Evolutionary conservation across 2,329 filamentous ascomycete genomes (phyloP), one percentile per base, ranked within the genome.

Genomic region (Volutella citrinella): DNA sequence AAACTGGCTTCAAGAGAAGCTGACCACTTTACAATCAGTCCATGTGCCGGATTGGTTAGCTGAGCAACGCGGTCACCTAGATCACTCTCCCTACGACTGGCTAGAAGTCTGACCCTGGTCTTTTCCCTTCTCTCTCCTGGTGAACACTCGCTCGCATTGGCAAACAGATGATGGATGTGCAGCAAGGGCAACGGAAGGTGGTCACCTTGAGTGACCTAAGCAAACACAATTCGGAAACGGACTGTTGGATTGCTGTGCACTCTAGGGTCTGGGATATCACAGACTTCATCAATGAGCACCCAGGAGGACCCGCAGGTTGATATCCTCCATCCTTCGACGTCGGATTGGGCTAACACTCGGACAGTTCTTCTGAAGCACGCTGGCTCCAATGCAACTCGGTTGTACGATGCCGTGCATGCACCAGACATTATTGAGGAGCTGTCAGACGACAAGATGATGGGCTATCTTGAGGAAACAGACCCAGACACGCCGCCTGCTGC

Each of bases 201-300:
- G 38, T 53, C 33, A 48, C 49, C 2, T 24, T 57, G 7, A 42
- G 37, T 12, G 65, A 74, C 30, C 55, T 80, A 22, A 64, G 59
- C 10, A 57, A 57, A 33, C 76, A 80, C 49, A 72, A 66, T 34
- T 64, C 10, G 48, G 63, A 20, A 49, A 66, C 32, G 59, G 53
- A 80, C 45, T 72, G 75, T 49, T 87, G 83, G 83, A 74, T 86
- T 38, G 80, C 84, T 13, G 72, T 87, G 15, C 74, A 85, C 55
- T 73, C 74, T 27, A 72, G 75, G 48, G 79, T 86, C 18, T 87
- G 82, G 70, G 80, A 87, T 54, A 63, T 87, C 29, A 82, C 80
- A 4, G 71, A 78, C 3, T 87, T 87, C 48, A 66, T 82, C 12
- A 46, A 55, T 17, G 48, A 57, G 24, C 63, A 66, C 23, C 63